A percentile compares a stretch with the other conserved stretches of the same genome.
These are phyloP conservation scores for Marasmius tenuissimus DNA, from an alignment of 1,284 basidiomycete genomes.

Conservation along the genomic window DNA sequence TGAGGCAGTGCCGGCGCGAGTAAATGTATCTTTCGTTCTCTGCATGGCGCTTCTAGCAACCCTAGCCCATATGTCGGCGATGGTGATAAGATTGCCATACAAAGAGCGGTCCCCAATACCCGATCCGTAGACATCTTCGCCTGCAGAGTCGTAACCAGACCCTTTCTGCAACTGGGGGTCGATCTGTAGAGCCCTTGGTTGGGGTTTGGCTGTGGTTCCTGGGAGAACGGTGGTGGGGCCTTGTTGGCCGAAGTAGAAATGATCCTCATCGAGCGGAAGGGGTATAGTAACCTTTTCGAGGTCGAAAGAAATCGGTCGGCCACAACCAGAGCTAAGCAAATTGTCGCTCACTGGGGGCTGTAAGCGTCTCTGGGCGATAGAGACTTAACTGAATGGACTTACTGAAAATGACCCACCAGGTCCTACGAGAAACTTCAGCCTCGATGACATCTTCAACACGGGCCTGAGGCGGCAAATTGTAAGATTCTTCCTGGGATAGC, in stretches of 20 bases:
- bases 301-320: slow-evolving; percentile 15
- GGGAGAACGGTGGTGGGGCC: slow-evolving; percentile 15
- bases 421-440: slow-evolving; percentile 15
- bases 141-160: not conserved
- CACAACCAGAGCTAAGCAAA: slow-evolving; percentile 15
- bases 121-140: not conserved
- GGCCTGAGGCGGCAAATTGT: slow-evolving; percentile 10
- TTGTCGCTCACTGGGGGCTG: slow-evolving; percentile 10
- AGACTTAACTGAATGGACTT: not conserved
- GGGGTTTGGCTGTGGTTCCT: slow-evolving; percentile 9
- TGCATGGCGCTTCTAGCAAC: slow-evolving; percentile 16
- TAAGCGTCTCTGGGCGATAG: not conserved
- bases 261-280: slow-evolving; percentile 17
- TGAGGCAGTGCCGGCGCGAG: not conserved
- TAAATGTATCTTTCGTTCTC: slow-evolving; percentile 4
- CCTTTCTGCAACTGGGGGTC: slow-evolving; percentile 13
- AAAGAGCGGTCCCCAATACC: slow-evolving; percentile 13
- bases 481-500: slow-evolving; percentile 14
- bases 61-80: slow-evolving; percentile 17
- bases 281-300: slow-evolving; percentile 17
- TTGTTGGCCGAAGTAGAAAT: slow-evolving; percentile 17
- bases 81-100: slow-evolving; percentile 15
- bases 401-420: slow-evolving; percentile 19
- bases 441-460: slow-evolving; percentile 14
- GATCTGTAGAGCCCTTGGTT: slow-evolving; percentile 11